phyloP scores from a whole-genome alignment of 2,329 filamentous ascomycete species.

The Penicillium glabrum region DNA sequence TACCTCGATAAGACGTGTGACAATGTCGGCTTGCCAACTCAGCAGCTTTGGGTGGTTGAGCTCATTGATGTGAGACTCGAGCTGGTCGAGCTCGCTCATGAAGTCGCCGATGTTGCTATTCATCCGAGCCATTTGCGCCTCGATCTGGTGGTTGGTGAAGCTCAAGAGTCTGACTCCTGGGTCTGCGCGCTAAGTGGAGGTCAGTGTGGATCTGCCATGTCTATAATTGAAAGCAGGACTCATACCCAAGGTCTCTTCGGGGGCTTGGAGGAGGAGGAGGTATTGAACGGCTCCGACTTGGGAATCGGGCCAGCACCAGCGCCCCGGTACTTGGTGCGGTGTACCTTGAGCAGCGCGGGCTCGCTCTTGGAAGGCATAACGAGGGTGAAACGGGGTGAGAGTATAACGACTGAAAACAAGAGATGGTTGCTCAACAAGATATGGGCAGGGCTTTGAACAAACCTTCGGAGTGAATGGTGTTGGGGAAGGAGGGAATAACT shows the following conservation, averaged over 20 bases:
- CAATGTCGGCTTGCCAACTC: conserved; percentile 37
- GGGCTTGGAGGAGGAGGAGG: background rate
- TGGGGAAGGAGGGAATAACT: background rate
- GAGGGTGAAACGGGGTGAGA: background rate
- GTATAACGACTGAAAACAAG: background rate
- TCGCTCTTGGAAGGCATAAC: background rate
- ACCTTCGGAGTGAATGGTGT: background rate
- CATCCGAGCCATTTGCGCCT: background rate
- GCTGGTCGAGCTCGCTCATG: background rate
- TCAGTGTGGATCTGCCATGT: background rate
- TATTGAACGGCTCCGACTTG: background rate
- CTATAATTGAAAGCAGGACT: background rate
- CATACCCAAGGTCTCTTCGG: background rate
- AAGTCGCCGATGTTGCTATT: background rate
- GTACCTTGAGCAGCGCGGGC: background rate
- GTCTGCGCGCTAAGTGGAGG: background rate
- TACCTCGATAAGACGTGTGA: conserved; percentile 36
- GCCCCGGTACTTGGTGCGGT: background rate
- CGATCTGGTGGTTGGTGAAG: conserved; percentile 23
- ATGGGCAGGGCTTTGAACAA: background rate
- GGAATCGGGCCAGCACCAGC: background rate
- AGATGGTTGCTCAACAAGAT: background rate
- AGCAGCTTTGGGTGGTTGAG: conserved; percentile 27
- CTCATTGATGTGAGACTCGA: conserved; percentile 12
- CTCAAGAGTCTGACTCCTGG: conserved; percentile 27